Evolutionary conservation across 768 basidiomycete genomes (phyloP), one percentile per base, ranked within the genome.

Genomic region (Porphyrellus cyaneotinctus): DNA sequence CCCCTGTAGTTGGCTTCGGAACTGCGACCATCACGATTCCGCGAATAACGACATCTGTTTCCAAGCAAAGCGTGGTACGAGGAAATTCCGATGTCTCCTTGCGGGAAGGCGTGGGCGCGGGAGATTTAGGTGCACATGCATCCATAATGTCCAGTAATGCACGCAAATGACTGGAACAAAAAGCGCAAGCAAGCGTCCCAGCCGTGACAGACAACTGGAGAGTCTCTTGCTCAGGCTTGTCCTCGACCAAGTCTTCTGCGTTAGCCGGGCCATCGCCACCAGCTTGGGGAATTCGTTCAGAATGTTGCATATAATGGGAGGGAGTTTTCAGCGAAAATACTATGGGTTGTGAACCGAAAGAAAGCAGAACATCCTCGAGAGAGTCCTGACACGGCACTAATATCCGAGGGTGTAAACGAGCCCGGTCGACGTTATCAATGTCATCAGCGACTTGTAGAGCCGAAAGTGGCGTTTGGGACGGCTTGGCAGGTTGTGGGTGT

Each of bases 281-380:
- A 43, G 24, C 37, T 43, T 33, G 44, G 10, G 32, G 24, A 10
- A 13, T 26, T 37, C 48, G 54, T 12, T 52, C 53, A 31, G 58
- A 53, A 46, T 58, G 33, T 49, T 54, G 59, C 15, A 47, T 10
- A 47, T 53, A 45, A 56, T 54, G 37, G 71, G 66, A 55, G 39
- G 81, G 78, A 0, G 81, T 85, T 31, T 68, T 70, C 18, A 91
- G 65, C 39, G 74, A 73, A 42, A 90, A 54, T 4, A 78, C 64
- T 44, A 91, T 74, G 18, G 89, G 82, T 28, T 84, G 79, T 14
- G 75, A 64, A 17, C 85, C 83, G 47, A 90, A 76, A 7, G 84
- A 85, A 14, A 89, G 50, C 10, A 92, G 57, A 9, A 70, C 68
- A 44, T 83, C 78, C 30, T 78, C 79, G 51, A 52, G 56, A 38